Percentiles rank a stretch among this genome's conserved stretches.
Evolutionary conservation across 2,329 filamentous ascomycete species (phyloP).

Genomic region (Colletotrichum sp.): DNA sequence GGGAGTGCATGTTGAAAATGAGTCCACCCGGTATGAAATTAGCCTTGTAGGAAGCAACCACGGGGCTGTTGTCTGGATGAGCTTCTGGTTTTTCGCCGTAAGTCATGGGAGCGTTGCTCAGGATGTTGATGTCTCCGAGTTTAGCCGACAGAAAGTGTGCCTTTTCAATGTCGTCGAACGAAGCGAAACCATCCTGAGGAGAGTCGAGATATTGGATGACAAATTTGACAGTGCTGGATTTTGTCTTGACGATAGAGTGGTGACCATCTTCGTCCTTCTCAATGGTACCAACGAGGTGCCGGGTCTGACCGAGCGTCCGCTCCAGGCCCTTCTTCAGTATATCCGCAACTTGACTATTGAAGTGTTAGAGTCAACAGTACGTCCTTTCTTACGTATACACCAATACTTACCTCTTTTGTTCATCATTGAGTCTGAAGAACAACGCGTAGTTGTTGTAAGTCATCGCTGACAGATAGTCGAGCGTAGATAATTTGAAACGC

Average conservation of each 20-base stretch:
- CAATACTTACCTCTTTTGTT: constrained; percentile 24
- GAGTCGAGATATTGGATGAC: constrained; percentile 41
- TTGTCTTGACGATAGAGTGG: constrained; percentile 40
- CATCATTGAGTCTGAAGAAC: constrained; percentile 41
- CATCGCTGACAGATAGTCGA: constrained; percentile 37
- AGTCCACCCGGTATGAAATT: constrained; percentile 47
- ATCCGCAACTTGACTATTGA: constrained; percentile 18
- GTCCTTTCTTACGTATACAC: rapidly evolving
- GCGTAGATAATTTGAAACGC: constrained; percentile 38
- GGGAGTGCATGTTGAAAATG: constrained; percentile 45
- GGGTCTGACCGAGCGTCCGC: constrained; percentile 37
- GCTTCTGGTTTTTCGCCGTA: constrained; percentile 45
- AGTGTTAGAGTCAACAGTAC: background rate
- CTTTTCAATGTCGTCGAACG: constrained; percentile 41
- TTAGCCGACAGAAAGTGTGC: constrained; percentile 35
- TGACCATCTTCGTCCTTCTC: constrained; percentile 39
- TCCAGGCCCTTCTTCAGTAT: constrained; percentile 39
- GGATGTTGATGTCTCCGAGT: constrained; percentile 37
- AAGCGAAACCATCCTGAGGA: constrained; percentile 18
- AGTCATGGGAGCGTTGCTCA: constrained; percentile 41
- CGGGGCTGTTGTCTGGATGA: constrained; percentile 36
- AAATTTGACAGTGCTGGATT: constrained; percentile 36
- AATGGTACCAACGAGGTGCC: constrained; percentile 43
- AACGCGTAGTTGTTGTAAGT: constrained; percentile 43
- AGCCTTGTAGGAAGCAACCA: constrained; percentile 41